Base-by-base conservation (phyloP, 441 rosid species). In the Geranium incanum region DNA sequence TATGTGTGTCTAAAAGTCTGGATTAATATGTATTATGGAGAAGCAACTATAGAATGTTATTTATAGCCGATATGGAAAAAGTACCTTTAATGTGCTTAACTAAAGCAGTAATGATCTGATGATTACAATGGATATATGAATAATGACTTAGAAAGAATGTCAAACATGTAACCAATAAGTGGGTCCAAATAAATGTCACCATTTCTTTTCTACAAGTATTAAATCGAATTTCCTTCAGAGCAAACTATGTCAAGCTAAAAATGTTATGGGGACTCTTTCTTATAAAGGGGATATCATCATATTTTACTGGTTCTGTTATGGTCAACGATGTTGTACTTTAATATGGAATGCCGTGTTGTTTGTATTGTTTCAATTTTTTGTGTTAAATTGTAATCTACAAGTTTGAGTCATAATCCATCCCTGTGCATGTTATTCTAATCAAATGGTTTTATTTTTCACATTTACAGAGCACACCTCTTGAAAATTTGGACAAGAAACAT, bases 401-500 rank as follows among this genome's bases (percentile, higher is more conserved):
- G 33, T 28, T 28, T 28, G 33, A 28, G 33, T 28, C 33, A 28
- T 28, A 28, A 28, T 28, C 33, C 33, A 28, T 28, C 57, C 15
- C 57, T 19, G 33, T 59, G 64, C 33, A 16, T 21, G 12, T 59
- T 8, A 18, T 59, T 18, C 64, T 59, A 59, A 59, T 59, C 5
- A 9, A 28, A 59, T 8, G 64, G 64, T 11, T 72, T 36, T 69
- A 21, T 70, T 33, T 15, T 70, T 52, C 33, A 18, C 45, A 50
- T 76, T 8, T 81, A 78, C 89, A 95, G 97, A 70, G 88, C 78
- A 88, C 87, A 0, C 87, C 95, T 72, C 80, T 95, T 73, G 97
- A 91, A 68, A 85, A 82, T 78, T 83, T 93, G 84, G 97, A 91
- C 81, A 91, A 82, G 84, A 95, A 91, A 78, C 95, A 93, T 80